These are phyloP conservation scores for Pleurostoma richardsiae DNA, from an alignment of 2,329 filamentous ascomycete species.

Conservation along the genomic window DNA sequence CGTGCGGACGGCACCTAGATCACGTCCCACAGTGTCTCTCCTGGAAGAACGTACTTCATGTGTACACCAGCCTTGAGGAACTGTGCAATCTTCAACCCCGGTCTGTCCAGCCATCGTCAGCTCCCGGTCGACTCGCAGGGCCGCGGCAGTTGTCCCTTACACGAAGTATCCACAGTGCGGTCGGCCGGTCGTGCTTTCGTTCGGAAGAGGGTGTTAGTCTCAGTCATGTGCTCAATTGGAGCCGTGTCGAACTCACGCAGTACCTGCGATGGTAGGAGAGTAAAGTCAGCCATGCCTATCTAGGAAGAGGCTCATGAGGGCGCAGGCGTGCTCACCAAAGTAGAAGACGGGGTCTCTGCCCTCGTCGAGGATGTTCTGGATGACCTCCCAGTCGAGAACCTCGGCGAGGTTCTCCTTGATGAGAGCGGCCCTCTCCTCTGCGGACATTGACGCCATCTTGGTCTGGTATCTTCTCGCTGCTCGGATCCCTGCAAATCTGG, in stretches of 20 bases:
- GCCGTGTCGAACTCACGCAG: slow-evolving; percentile 35
- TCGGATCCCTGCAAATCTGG: slow-evolving; percentile 20
- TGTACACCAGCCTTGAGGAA: too few relatives aligned
- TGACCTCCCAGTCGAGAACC: slow-evolving; percentile 78
- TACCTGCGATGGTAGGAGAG: slow-evolving; percentile 39
- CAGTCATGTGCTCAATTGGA: too few relatives aligned
- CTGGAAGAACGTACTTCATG: too few relatives aligned
- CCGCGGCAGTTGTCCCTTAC: slow-evolving; percentile 73
- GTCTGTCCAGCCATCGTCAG: slow-evolving; percentile 40
- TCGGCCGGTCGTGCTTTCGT: slow-evolving; percentile 61
- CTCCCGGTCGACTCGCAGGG: slow-evolving; percentile 63
- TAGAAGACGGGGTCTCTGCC: slow-evolving; percentile 73
- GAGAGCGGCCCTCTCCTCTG: slow-evolving; percentile 58
- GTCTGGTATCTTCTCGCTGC: slow-evolving; percentile 38
- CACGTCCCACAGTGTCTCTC: too few relatives aligned
- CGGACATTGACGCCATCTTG: slow-evolving; percentile 52
- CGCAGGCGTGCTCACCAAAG: slow-evolving; percentile 31
- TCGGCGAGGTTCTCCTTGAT: slow-evolving; percentile 80
- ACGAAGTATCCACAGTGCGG: slow-evolving; percentile 90
- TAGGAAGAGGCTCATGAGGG: background rate
- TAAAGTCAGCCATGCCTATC: background rate
- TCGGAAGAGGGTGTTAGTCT: too few relatives aligned
- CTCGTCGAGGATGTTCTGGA: slow-evolving; percentile 66
- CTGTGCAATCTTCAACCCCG: too few relatives aligned
- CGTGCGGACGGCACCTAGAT: too few relatives aligned